Evolutionary conservation across 352 stramenopile genomes (phyloP), one percentile per base, ranked within the genome.

Genomic region (Pythium aphanidermatum): DNA sequence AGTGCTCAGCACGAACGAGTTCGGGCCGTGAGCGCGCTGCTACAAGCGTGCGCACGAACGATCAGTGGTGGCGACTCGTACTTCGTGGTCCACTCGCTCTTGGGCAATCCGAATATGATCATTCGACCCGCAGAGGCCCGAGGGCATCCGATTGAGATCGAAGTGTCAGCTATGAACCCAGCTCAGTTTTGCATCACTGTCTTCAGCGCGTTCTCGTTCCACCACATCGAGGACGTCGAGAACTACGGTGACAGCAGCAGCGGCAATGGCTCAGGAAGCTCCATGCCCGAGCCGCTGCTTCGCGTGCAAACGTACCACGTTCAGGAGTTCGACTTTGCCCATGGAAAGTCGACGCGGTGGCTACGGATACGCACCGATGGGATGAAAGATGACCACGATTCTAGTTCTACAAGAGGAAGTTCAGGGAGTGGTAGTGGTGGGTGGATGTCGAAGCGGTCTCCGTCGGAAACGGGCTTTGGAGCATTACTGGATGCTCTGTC

Each of bases 51-150:
- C 36, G 79, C 75, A 4, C 67, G 79, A 7, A 88, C 75, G 1
- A 88, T 88, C 51, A 86, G 74, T 27, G 78, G 78, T 5, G 78
- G 78, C 5, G 78, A 91, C 55, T 88, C 75, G 40, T 91, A 88
- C 39, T 83, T 88, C 41, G 79, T 91, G 2, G 72, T 86, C 8
- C 75, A 86, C 48, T 82, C 69, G 31, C 45, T 91, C 9, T 57
- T 91, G 11, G 78, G 78, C 17, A 86, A 84, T 35, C 58, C 70
- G 25, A 73, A 49, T 20, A 83, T 85, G 63, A 83, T 90, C 48
- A 84, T 90, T 32, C 73, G 78, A 8, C 78, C 78, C 2, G 78
- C 78, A 0, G 74, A 90, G 51, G 71, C 70, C 1, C 69, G 77
- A 3, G 74, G 74, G 6, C 65, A 79, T 25, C 74, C 78, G 19